Evolutionary conservation across 306 rosid genomes (phyloP).

Genomic region (Begonia fuchsioides): DNA sequence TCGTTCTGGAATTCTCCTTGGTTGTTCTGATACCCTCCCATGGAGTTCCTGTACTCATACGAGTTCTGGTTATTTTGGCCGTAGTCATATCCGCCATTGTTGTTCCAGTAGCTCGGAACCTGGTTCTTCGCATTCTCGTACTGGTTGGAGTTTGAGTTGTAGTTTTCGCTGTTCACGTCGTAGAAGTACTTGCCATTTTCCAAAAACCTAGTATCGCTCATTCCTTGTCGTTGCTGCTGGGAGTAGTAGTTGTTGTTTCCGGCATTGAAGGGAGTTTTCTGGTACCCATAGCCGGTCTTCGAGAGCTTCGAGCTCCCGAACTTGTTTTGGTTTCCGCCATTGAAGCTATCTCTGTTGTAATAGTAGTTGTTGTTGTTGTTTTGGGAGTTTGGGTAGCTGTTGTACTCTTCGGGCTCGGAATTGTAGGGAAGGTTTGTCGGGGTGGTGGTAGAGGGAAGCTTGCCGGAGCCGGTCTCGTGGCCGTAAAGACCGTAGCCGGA

Average conservation of each 20-base stretch:
- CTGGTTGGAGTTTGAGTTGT: too few species aligned
- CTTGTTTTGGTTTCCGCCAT: not conserved
- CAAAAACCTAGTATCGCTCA: conserved; percentile 86
- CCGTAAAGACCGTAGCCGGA: conserved; percentile 74
- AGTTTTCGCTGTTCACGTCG: conserved; percentile 20
- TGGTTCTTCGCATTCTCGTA: conserved; percentile 4
- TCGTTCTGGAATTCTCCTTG: conserved; percentile 30
- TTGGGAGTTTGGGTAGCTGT: too few species aligned
- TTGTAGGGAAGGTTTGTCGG: conserved; percentile 19
- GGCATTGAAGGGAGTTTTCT: conserved; percentile 12
- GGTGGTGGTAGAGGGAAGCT: conserved; percentile 16
- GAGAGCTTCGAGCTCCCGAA: too few species aligned
- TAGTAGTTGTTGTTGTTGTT: conserved; percentile 8
- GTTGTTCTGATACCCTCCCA: conserved; percentile 48
- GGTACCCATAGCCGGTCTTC: conserved; percentile 18
- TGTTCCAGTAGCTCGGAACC: conserved; percentile 21
- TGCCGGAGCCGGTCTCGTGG: conserved; percentile 29
- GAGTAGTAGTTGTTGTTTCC: conserved; percentile 11
- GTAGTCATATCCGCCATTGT: conserved; percentile 30
- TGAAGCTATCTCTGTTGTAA: conserved; percentile 9
- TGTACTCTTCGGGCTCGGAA: conserved; percentile 21
- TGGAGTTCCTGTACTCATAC: conserved; percentile 22
- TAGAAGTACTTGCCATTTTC: conserved; percentile 50
- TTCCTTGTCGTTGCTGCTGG: conserved; percentile 50
- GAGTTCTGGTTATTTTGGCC: conserved; percentile 32